phyloP scores from a whole-genome alignment of 495 filamentous ascomycete genomes.

The Thermochaetoides thermophila region DNA sequence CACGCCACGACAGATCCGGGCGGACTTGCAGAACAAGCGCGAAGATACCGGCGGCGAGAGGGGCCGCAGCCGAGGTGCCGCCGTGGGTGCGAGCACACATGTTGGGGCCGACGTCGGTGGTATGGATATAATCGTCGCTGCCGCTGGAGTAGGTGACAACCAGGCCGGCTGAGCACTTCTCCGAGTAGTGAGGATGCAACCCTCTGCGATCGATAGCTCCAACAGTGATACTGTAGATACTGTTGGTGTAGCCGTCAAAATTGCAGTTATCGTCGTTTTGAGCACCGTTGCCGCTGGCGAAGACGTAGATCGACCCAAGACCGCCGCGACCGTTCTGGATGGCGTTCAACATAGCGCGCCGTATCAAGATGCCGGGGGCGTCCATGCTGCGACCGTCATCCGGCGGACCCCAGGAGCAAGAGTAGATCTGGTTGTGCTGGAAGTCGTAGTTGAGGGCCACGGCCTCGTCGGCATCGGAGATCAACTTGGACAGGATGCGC shows the following conservation, averaged over 20 bases:
- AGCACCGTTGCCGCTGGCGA: conserved; percentile 92
- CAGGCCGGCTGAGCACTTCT: conserved; percentile 86
- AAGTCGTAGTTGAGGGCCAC: conserved; percentile 81
- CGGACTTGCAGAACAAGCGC: conserved; percentile 81
- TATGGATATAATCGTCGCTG: conserved; percentile 76
- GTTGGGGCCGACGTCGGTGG: conserved; percentile 82
- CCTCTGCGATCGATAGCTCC: conserved; percentile 83
- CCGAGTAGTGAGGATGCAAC: conserved; percentile 80
- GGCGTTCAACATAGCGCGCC: conserved; percentile 78
- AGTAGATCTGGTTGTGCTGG: conserved; percentile 90
- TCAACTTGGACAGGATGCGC: conserved; percentile 79
- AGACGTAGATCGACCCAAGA: conserved; percentile 87
- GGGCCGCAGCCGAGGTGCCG: conserved; percentile 92
- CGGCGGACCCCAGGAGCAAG: conserved; percentile 93
- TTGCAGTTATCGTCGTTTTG: conserved; percentile 89
- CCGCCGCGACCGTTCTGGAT: conserved; percentile 75
- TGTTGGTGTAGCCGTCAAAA: conserved; percentile 98
- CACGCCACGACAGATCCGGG: conserved; percentile 83
- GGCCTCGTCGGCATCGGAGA: conserved; percentile 86
- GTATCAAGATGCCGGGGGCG: conserved; percentile 76
- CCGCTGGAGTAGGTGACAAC: conserved; percentile 96
- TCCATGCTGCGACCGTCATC: conserved; percentile 93
- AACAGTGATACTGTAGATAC: conserved; percentile 95
- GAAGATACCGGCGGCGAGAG: conserved; percentile 78
- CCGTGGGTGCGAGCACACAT: conserved; percentile 66